phyloP scores from a whole-genome alignment of 495 filamentous ascomycete species.

The Xylaria curta region DNA sequence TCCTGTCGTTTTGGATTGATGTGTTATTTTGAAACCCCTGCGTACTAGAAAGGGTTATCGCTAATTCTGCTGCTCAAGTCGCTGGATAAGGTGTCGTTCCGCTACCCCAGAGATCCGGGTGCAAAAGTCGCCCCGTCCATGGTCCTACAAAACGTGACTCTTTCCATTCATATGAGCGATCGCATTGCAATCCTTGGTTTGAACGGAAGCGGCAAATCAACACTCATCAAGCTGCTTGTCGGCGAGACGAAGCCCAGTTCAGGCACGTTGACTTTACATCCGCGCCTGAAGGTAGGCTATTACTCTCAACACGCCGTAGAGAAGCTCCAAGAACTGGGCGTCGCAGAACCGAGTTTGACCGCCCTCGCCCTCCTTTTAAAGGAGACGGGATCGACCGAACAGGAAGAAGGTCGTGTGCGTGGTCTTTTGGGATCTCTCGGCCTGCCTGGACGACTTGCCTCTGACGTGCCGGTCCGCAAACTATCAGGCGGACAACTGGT shows the following conservation, averaged over 20 bases:
- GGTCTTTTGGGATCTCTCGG: conserved; percentile 68
- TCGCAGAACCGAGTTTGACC: conserved; percentile 58
- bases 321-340: conserved; percentile 57
- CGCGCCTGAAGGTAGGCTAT: conserved; percentile 70
- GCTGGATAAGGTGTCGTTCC: conserved; percentile 68
- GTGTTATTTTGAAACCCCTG: neutral
- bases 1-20: neutral
- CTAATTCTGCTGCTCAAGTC: conserved; percentile 40
- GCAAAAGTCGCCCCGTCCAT: conserved; percentile 30
- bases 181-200: conserved; percentile 75
- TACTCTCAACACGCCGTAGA: conserved; percentile 82
- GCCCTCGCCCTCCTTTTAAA: conserved; percentile 64
- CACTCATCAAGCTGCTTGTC: conserved; percentile 66
- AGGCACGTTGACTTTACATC: conserved; percentile 66
- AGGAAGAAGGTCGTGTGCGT: conserved; percentile 68
- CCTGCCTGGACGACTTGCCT: conserved; percentile 67
- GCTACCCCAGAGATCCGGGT: conserved; percentile 52
- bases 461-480: conserved; percentile 70
- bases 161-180: conserved; percentile 72
- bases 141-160: conserved; percentile 61
- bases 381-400: conserved; percentile 48
- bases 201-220: conserved; percentile 79
- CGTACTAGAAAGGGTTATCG: neutral
- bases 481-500: conserved; percentile 82
- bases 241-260: conserved; percentile 50